Percentiles rank a stretch among this genome's conserved stretches.
Conservation (phyloP, 345 rosid species). For the Erysimum cheiranthoides region DNA sequence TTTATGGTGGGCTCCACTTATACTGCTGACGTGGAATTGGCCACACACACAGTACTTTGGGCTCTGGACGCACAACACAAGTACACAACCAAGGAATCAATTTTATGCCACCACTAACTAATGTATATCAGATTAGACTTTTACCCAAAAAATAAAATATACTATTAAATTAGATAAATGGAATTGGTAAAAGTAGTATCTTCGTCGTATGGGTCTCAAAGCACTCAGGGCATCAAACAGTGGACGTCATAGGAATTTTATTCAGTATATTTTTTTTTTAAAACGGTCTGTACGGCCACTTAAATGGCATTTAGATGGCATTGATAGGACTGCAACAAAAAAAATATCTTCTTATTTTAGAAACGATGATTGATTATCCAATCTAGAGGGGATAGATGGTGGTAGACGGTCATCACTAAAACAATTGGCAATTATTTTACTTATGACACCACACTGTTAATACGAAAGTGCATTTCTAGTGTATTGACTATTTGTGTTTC, state of each 20-base stretch:
- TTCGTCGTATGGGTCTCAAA: constrained; percentile 1
- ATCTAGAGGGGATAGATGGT: no score
- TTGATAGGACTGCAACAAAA: no score
- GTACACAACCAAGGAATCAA: not conserved
- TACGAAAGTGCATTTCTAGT: no score
- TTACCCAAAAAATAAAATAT: not conserved
- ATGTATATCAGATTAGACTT: not conserved
- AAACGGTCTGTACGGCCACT: not conserved
- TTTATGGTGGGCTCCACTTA: not conserved
- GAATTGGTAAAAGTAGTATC: not conserved
- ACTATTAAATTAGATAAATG: not conserved
- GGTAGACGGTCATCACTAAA: no score
- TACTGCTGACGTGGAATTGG: constrained; percentile 30
- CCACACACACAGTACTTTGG: not conserved
- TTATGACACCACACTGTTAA: no score
- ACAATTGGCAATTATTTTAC: no score
- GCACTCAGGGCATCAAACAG: not conserved
- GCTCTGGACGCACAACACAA: not conserved
- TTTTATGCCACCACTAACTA: not conserved
- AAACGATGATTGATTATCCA: no score
- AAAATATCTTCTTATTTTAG: no score
- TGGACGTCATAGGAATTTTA: not conserved
- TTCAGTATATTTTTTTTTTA: not conserved
- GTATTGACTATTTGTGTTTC: not conserved
- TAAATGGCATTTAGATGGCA: not conserved